Evolutionary conservation across 2,329 filamentous ascomycete genomes (phyloP).

Genomic region (Paecilomyces sp.): DNA sequence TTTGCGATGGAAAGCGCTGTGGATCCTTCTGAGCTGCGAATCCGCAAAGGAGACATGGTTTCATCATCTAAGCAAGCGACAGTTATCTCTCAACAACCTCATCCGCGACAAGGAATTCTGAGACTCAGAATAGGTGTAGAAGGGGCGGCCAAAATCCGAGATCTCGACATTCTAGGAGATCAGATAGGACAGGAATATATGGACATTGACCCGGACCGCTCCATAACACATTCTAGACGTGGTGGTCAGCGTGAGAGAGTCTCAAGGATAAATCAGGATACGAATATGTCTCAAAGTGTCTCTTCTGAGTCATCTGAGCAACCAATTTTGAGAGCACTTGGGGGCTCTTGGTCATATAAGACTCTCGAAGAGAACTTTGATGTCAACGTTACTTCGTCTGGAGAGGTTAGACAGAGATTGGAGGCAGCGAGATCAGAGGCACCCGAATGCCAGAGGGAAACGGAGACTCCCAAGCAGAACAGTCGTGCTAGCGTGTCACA

Average conservation of each 20-base stretch:
- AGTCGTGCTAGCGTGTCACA: background rate
- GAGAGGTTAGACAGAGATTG: conserved; percentile 7
- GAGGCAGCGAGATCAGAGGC: conserved; percentile 9
- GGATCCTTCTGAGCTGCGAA: conserved; percentile 6
- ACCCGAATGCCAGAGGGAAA: background rate
- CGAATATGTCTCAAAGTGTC: background rate
- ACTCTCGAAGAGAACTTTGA: background rate
- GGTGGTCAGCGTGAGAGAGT: background rate
- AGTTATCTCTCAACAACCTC: background rate
- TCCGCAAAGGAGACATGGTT: conserved; percentile 4
- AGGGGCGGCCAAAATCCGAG: conserved; percentile 15
- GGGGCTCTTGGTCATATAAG: conserved; percentile 10
- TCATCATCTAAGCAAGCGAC: background rate
- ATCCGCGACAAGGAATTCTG: conserved; percentile 7
- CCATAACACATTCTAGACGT: background rate
- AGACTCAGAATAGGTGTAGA: conserved; percentile 13
- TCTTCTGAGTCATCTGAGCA: background rate
- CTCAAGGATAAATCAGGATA: background rate
- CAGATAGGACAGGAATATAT: background rate
- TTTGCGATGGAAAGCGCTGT: conserved; percentile 1
- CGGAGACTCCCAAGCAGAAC: background rate
- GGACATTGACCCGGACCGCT: background rate
- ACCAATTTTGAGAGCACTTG: conserved; percentile 8
- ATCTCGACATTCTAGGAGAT: background rate
- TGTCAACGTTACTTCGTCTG: conserved; percentile 6